phyloP scores from a whole-genome alignment of 106 monocot species.

The Amphibolis antarctica region DNA sequence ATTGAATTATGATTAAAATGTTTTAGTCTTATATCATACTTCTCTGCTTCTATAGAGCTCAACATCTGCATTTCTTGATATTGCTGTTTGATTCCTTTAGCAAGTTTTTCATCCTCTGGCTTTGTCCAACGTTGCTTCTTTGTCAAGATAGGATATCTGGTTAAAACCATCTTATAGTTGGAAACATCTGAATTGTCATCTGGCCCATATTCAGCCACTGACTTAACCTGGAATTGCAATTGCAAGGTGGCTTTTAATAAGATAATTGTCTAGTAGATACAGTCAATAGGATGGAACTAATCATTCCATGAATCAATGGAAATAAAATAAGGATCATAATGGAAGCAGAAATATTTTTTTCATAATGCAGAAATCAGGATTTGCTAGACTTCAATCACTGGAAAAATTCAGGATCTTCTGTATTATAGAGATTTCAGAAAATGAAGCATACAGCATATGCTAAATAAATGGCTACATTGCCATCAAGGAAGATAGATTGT shows the following conservation, averaged over 20 bases:
- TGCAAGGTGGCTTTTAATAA: background rate
- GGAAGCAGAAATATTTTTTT: no score
- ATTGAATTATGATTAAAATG: background rate
- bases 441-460: no score
- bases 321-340: no score
- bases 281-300: no score
- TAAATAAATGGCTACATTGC: no score
- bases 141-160: slow-evolving; percentile 41
- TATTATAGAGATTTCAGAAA: no score
- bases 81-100: slow-evolving; percentile 80
- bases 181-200: slow-evolving; percentile 55
- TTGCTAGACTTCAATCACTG: no score
- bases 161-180: slow-evolving; percentile 38
- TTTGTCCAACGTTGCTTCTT: slow-evolving; percentile 41
- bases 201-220: slow-evolving; percentile 48
- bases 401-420: no score
- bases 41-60: slow-evolving; percentile 42
- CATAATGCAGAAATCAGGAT: no score
- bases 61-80: slow-evolving; percentile 64
- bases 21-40: slow-evolving; percentile 20
- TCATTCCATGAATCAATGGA: no score
- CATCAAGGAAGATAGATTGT: no score
- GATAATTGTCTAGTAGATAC: no score
- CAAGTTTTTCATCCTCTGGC: slow-evolving; percentile 55
- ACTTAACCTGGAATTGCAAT: slow-evolving; percentile 24